phyloP scores from a whole-genome alignment of 1,139 yeast species.

The Meyerozyma carpophila region DNA sequence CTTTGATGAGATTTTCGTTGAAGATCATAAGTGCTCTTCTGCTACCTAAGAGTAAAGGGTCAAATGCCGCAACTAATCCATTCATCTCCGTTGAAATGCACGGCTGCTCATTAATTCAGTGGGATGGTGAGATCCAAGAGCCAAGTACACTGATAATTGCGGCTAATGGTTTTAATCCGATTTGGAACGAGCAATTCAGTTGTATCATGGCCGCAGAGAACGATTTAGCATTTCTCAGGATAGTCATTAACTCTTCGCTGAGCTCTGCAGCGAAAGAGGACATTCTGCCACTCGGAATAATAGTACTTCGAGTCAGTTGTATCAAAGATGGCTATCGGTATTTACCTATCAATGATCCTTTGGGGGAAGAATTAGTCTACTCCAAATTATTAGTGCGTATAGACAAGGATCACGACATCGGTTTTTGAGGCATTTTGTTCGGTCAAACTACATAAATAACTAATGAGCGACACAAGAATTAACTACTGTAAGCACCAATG shows the following conservation, averaged over 20 bases:
- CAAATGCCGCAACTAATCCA: slow-evolving; percentile 47
- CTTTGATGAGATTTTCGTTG: slow-evolving; percentile 25
- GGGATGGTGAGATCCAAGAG: slow-evolving; percentile 13
- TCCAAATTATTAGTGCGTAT: slow-evolving; percentile 67
- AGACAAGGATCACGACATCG: slow-evolving; percentile 14
- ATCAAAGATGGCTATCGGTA: slow-evolving; percentile 77
- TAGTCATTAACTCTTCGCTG: slow-evolving; percentile 22
- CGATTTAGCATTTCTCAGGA: slow-evolving; percentile 30
- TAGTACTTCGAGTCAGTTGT: slow-evolving; percentile 49
- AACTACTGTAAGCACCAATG: too few relatives aligned
- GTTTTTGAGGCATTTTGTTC: neutral
- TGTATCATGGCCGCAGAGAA: slow-evolving; percentile 36
- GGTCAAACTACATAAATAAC: too few relatives aligned
- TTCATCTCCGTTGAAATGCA: slow-evolving; percentile 52
- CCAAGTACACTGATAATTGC: slow-evolving; percentile 32
- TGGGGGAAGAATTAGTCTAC: slow-evolving; percentile 79
- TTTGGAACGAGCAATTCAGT: slow-evolving; percentile 58
- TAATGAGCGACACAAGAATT: too few relatives aligned
- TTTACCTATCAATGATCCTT: slow-evolving; percentile 63
- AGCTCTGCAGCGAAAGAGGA: slow-evolving; percentile 19
- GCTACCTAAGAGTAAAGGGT: slow-evolving; percentile 57
- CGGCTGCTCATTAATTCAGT: slow-evolving; percentile 29
- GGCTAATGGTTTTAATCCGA: slow-evolving; percentile 81
- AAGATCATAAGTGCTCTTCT: slow-evolving; percentile 81
- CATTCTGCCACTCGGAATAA: slow-evolving; percentile 47